A percentile compares a stretch with the other conserved stretches of the same genome.
These are phyloP conservation scores for Crithidia brevicula DNA, from an alignment of 208 protist genomes.

Conservation along the genomic window DNA sequence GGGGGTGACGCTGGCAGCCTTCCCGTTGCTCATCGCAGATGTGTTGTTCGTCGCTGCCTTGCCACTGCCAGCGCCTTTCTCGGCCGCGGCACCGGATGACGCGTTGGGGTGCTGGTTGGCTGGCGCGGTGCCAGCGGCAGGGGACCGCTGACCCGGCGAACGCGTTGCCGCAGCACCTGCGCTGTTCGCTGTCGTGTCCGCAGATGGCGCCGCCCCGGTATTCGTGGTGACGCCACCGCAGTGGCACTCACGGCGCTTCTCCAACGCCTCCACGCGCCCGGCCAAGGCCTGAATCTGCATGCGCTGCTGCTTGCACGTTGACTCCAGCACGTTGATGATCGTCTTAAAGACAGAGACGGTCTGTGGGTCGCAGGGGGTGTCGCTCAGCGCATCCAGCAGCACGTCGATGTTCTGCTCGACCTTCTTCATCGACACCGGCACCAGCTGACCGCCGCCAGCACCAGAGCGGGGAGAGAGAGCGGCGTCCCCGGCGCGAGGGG, in stretches of 20 bases:
- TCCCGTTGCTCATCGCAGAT: slow-evolving; percentile 1
- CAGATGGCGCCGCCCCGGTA: neutral
- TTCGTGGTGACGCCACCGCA: slow-evolving; percentile 15
- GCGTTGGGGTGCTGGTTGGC: too few species aligned
- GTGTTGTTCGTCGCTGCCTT: neutral
- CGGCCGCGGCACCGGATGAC: too few species aligned
- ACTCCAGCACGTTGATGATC: slow-evolving; percentile 44
- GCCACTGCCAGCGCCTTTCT: neutral
- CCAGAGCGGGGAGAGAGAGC: neutral
- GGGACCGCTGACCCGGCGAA: neutral
- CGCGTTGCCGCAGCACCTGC: neutral
- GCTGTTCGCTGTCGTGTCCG: neutral
- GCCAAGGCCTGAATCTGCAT: slow-evolving; percentile 37
- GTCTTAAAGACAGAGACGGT: slow-evolving; percentile 33
- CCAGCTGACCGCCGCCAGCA: slow-evolving; percentile 19
- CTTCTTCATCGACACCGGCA: slow-evolving; percentile 15
- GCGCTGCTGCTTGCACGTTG: slow-evolving; percentile 33
- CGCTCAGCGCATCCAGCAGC: slow-evolving; percentile 33
- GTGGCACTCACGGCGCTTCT: slow-evolving; percentile 52
- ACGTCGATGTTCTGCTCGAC: slow-evolving; percentile 30
- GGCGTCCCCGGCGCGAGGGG: neutral
- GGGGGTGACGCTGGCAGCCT: neutral
- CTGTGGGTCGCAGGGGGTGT: slow-evolving; percentile 35
- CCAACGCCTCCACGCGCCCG: slow-evolving; percentile 60
- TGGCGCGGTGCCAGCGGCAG: too few species aligned